phyloP scores from a whole-genome alignment of 768 basidiomycete species.

The Suillus lakei region DNA sequence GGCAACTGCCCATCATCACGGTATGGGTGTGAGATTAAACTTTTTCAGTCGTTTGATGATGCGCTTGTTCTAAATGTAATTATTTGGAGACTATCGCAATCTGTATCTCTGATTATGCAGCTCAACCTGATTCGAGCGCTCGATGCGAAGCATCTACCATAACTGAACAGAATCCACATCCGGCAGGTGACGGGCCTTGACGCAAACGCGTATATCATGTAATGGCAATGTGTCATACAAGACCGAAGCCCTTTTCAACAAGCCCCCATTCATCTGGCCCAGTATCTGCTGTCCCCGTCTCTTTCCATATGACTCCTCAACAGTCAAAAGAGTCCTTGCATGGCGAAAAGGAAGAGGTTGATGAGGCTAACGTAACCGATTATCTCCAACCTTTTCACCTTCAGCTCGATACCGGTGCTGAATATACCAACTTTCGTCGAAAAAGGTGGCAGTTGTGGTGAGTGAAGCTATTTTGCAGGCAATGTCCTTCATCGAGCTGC shows the following conservation, averaged over 20 bases:
- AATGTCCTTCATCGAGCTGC: background rate
- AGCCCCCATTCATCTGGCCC: background rate
- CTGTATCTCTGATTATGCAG: too few relatives aligned
- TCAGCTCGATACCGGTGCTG: conserved; percentile 46
- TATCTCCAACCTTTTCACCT: conserved; percentile 18
- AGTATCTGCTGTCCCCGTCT: background rate
- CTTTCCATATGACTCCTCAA: background rate
- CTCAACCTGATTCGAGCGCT: background rate
- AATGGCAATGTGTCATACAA: background rate
- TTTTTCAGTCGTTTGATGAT: background rate
- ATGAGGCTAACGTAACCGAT: background rate
- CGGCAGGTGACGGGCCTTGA: background rate
- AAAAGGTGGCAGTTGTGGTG: conserved; percentile 64
- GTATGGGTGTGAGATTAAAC: background rate
- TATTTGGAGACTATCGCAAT: background rate
- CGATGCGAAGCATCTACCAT: background rate
- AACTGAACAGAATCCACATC: background rate
- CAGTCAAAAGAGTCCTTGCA: background rate
- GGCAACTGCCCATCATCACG: background rate
- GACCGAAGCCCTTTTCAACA: background rate
- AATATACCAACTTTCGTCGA: conserved; percentile 44
- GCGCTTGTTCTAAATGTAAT: too few relatives aligned
- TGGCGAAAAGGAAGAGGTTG: background rate
- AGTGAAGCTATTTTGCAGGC: conserved; percentile 11
- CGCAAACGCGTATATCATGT: background rate